Base-by-base conservation (phyloP, 495 filamentous ascomycete genomes). In the Aspergillus ostianus region DNA sequence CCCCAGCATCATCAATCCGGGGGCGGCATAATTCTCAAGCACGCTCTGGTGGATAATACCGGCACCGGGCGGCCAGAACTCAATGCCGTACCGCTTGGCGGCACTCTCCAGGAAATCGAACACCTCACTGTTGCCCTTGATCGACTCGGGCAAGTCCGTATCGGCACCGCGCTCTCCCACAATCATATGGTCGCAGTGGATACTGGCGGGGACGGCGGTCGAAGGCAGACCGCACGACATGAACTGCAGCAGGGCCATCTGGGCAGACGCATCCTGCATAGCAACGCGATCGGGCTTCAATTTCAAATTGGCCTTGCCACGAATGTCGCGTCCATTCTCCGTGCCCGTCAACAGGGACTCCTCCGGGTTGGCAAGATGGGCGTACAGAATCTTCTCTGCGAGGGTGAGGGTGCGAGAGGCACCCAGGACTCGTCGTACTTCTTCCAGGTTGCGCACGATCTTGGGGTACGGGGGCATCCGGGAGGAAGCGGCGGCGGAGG, bases 141-240 rank as follows among this genome's bases (percentile, higher is more conserved):
- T 96, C 47, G 90, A 93, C 23, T 85, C 84, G 13, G 92, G 87
- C 36, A 98, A 76, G 78, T 98, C 94, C 29, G 86, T 84, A 68
- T 96, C 88, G 21, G 94, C 94, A 55, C 94, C 94, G 64, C 86
- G 85, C 60, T 77, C 75, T 63, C 94, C 94, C 51, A 98, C 93
- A 81, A 98, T 98, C 87, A 98, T 91, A 70, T 98, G 94, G 75
- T 98, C 94, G 70, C 94, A 98, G 78, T 98, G 94, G 59, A 98
- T 98, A 73, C 92, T 96, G 32, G 94, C 93, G 15, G 94, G 94
- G 30, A 98, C 93, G n/a, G 92, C 92, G 1, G 94, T 96, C 55
- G 87, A 88, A 26, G 90, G 87, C 19, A 98, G 80, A 60, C 90
- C 90, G 70, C 94, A 98, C 21, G 91, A 90, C 93, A 98, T 98